Conservation (phyloP, 139 green algal species). For the Auxenochlorella pyrenoidosa region DNA sequence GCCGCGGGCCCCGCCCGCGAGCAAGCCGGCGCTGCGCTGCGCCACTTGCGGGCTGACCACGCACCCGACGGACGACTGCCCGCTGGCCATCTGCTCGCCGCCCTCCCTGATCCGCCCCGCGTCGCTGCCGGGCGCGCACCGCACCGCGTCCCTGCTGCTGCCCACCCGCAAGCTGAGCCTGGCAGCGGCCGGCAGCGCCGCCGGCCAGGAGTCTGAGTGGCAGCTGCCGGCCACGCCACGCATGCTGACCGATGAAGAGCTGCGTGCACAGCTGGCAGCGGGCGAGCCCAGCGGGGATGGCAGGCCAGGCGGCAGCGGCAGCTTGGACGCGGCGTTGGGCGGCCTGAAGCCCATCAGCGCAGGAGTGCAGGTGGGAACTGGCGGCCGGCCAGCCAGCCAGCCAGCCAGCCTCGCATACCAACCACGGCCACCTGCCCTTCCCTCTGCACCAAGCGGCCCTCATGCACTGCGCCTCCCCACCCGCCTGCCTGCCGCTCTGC, state of each 20-base stretch:
- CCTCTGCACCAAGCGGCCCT: too few relatives aligned
- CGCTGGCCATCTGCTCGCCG: not conserved
- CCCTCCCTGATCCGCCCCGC: not conserved
- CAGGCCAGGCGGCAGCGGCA: not conserved
- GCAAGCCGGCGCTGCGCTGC: constrained; percentile 17
- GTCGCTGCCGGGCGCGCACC: not conserved
- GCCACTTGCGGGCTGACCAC: constrained; percentile 8
- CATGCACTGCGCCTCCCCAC: not conserved
- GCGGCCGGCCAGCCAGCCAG: too few relatives aligned
- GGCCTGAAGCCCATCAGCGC: not conserved
- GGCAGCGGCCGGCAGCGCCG: not conserved
- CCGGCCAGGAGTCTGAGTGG: not conserved
- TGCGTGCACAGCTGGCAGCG: not conserved
- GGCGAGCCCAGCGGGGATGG: not conserved
- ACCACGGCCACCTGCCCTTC: too few relatives aligned
- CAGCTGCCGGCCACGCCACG: not conserved
- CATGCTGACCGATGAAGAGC: not conserved
- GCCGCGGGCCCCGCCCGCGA: not conserved
- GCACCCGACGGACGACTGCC: constrained; percentile 27
- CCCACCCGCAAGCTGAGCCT: not conserved
- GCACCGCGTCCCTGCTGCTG: constrained; percentile 7
- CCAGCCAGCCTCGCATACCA: too few relatives aligned
- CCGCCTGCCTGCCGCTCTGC: not conserved
- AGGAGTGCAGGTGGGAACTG: not conserved
- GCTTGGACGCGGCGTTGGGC: not conserved